Conservation (phyloP, 1,139 yeast species). For the Entelexis paramagnoliae region DNA sequence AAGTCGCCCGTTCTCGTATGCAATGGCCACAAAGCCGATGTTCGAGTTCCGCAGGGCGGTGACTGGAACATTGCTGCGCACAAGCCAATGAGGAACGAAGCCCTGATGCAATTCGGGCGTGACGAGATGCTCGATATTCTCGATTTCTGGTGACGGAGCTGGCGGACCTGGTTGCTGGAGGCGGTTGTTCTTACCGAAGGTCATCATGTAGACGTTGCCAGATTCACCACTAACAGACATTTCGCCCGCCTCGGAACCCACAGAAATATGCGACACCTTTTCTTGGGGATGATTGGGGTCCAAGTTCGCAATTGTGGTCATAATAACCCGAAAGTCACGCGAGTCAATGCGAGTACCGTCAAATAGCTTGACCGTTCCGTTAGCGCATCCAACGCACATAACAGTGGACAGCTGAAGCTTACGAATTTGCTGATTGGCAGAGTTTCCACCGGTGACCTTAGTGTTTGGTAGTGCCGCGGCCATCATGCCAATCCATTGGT, state of each 20-base stretch:
- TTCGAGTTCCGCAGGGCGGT: slow-evolving; percentile 59
- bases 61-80: slow-evolving; percentile 39
- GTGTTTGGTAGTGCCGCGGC: slow-evolving; percentile 32
- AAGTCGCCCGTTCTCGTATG: slow-evolving; percentile 58
- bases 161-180: slow-evolving; percentile 12
- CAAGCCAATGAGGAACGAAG: slow-evolving; percentile 58
- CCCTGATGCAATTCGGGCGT: slow-evolving; percentile 46
- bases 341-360: slow-evolving; percentile 71
- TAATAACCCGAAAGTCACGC: slow-evolving; percentile 51
- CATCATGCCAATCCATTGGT: slow-evolving; percentile 70
- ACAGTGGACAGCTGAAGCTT: slow-evolving; percentile 40
- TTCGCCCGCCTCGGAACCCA: slow-evolving; percentile 71
- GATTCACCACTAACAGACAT: slow-evolving; percentile 55
- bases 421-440: slow-evolving; percentile 47
- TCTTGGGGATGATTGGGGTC: slow-evolving; percentile 39
- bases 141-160: slow-evolving; percentile 18
- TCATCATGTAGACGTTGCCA: slow-evolving; percentile 70
- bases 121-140: slow-evolving; percentile 33
- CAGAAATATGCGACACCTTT: slow-evolving; percentile 50
- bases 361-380: slow-evolving; percentile 68
- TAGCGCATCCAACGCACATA: slow-evolving; percentile 68
- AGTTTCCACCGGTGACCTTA: slow-evolving; percentile 65
- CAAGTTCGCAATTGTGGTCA: slow-evolving; percentile 40
- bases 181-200: slow-evolving; percentile 49
- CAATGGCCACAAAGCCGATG: slow-evolving; percentile 78